Conservation (phyloP, 306 rosid genomes). For the Begonia masoniana region DNA sequence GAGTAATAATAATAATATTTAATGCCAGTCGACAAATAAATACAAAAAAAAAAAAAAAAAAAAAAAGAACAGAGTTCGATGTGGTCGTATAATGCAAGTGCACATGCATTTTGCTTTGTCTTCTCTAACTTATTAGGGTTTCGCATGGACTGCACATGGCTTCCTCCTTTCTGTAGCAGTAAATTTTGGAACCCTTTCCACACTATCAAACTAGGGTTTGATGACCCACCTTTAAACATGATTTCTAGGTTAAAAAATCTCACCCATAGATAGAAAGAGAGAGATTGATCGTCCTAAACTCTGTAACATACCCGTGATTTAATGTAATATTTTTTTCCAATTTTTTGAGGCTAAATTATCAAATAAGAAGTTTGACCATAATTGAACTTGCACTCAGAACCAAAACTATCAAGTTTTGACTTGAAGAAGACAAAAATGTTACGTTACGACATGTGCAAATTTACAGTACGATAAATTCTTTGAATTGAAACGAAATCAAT, state of each 20-base stretch:
- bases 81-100: neutral
- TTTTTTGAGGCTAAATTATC: too few species aligned
- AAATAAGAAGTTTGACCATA: too few species aligned
- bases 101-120: neutral
- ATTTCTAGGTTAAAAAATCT: conserved; percentile 21
- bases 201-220: neutral
- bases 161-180: conserved; percentile 9
- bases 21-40: neutral
- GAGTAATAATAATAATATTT: neutral
- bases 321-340: too few species aligned
- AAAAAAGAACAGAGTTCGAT: neutral
- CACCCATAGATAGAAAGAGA: too few species aligned
- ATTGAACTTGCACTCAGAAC: too few species aligned
- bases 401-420: too few species aligned
- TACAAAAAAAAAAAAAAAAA: neutral
- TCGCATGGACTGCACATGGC: conserved; percentile 11
- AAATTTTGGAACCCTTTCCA: conserved; percentile 9
- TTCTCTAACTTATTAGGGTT: neutral
- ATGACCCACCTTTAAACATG: conserved; percentile 9
- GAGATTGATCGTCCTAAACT: too few species aligned
- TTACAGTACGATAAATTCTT: too few species aligned
- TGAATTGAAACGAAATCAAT: too few species aligned
- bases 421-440: too few species aligned
- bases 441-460: too few species aligned
- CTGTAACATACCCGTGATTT: too few species aligned